phyloP scores from a whole-genome alignment of 495 filamentous ascomycete species.

The Lepraria neglecta region DNA sequence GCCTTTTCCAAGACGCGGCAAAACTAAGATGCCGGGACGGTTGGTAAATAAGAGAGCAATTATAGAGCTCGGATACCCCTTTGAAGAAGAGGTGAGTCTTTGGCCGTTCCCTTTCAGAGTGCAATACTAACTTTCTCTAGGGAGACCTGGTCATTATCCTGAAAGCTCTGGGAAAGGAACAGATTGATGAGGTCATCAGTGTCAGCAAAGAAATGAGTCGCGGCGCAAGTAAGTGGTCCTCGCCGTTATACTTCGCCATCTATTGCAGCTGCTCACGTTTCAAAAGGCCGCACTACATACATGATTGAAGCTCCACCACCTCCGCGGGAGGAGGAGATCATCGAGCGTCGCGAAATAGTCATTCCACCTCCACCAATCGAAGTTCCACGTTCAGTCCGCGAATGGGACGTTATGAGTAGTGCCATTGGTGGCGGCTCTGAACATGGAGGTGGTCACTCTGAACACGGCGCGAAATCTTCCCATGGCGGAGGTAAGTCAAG shows the following conservation, averaged over 20 bases:
- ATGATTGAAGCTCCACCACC: slow-evolving; percentile 39
- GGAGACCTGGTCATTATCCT: slow-evolving; percentile 71
- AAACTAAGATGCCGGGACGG: slow-evolving; percentile 73
- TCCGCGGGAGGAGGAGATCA: slow-evolving; percentile 33
- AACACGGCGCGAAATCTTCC: slow-evolving; percentile 15
- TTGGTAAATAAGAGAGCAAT: slow-evolving; percentile 72
- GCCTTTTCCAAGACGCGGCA: slow-evolving; percentile 72
- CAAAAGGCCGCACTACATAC: slow-evolving; percentile 31
- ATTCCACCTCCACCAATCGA: slow-evolving; percentile 23
- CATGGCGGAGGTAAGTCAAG: slow-evolving; percentile 17
- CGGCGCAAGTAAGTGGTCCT: slow-evolving; percentile 31
- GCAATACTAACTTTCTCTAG: slow-evolving; percentile 36
- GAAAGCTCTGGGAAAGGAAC: slow-evolving; percentile 75
- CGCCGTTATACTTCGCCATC: not conserved
- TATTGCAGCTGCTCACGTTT: not conserved
- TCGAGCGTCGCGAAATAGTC: slow-evolving; percentile 33
- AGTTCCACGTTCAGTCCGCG: slow-evolving; percentile 29
- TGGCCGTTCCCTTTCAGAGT: not conserved
- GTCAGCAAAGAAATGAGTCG: slow-evolving; percentile 60
- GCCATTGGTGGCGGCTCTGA: slow-evolving; percentile 11
- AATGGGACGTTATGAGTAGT: slow-evolving; percentile 30
- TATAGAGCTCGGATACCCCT: slow-evolving; percentile 79
- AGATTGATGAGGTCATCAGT: slow-evolving; percentile 82
- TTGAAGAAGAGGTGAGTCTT: slow-evolving; percentile 67
- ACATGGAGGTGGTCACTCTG: slow-evolving; percentile 10